Conservation (phyloP, 768 basidiomycete genomes). For the Mycena crocata region DNA sequence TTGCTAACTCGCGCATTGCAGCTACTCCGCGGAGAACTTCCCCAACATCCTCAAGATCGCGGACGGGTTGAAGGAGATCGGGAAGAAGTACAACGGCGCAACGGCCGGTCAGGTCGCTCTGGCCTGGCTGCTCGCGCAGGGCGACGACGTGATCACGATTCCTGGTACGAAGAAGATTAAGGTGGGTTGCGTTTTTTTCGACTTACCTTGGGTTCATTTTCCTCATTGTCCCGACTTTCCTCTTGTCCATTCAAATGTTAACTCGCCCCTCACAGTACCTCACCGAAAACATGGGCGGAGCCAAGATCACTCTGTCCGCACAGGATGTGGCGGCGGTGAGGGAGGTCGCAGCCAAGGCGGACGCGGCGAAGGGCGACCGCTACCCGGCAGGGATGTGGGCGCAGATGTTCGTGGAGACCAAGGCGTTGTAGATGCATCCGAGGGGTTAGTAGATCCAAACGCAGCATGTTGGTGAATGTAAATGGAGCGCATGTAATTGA, state of each 20-base stretch:
- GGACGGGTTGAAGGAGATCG: slow-evolving; percentile 52
- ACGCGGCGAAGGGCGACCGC: not conserved
- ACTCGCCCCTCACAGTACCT: not conserved
- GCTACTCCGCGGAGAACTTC: slow-evolving; percentile 56
- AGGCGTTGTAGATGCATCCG: too few relatives aligned
- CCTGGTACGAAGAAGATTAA: slow-evolving; percentile 54
- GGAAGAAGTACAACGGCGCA: slow-evolving; percentile 44
- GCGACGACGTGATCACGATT: slow-evolving; percentile 59
- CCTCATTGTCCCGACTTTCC: too few relatives aligned
- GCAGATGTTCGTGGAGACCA: slow-evolving; percentile 22
- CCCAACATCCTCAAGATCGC: slow-evolving; percentile 58
- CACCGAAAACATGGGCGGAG: not conserved
- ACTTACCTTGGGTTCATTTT: not conserved
- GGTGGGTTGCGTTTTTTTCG: too few relatives aligned
- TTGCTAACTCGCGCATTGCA: slow-evolving; percentile 37
- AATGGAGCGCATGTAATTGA: too few relatives aligned
- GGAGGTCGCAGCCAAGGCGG: slow-evolving; percentile 6
- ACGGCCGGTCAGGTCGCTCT: slow-evolving; percentile 60
- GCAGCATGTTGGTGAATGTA: too few relatives aligned
- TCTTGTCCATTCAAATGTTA: not conserved
- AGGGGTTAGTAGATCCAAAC: too few relatives aligned
- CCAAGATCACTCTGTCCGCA: not conserved
- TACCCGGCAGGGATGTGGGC: not conserved
- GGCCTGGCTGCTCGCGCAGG: slow-evolving; percentile 64
- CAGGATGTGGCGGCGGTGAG: slow-evolving; percentile 11